A percentile compares a stretch with the other conserved stretches of the same genome.
These are phyloP conservation scores for Backusella luteola DNA, from an alignment of 192 early-diverging fungal species.

Conservation along the genomic window DNA sequence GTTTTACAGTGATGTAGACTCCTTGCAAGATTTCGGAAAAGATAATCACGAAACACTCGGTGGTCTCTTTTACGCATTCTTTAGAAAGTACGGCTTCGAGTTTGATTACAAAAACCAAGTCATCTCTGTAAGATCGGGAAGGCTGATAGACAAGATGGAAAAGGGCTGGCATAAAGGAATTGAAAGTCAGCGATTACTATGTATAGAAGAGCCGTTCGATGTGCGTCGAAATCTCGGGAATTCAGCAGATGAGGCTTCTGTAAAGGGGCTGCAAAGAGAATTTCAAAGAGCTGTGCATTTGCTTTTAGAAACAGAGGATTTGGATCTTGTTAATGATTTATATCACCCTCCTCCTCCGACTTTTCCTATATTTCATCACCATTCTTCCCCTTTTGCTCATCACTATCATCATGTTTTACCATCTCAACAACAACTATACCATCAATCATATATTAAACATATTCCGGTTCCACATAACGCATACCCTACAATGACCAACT, in stretches of 20 bases:
- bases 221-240: slow-evolving; percentile 88
- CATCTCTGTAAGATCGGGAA: slow-evolving; percentile 77
- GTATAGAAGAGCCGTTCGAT: slow-evolving; percentile 94
- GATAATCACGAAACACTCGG: slow-evolving; percentile 78
- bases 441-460: not conserved
- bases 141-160: slow-evolving; percentile 73
- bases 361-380: not conserved
- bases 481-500: not conserved
- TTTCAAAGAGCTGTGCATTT: slow-evolving; percentile 67
- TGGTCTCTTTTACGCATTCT: slow-evolving; percentile 81
- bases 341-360: not conserved
- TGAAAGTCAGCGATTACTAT: slow-evolving; percentile 62
- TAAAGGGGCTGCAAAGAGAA: slow-evolving; percentile 80
- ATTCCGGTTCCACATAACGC: not conserved
- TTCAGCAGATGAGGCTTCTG: slow-evolving; percentile 75
- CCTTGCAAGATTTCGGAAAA: slow-evolving; percentile 63
- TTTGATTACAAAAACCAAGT: slow-evolving; percentile 83
- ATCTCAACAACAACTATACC: not conserved
- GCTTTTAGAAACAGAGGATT: slow-evolving; percentile 7
- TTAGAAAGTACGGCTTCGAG: slow-evolving; percentile 75
- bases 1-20: slow-evolving; percentile 72
- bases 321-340: slow-evolving; percentile 10
- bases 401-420: not conserved
- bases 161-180: slow-evolving; percentile 86
- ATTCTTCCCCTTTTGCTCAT: not conserved